phyloP scores from a whole-genome alignment of 2,329 filamentous ascomycete genomes.

The Akanthomyces uredinophilus region DNA sequence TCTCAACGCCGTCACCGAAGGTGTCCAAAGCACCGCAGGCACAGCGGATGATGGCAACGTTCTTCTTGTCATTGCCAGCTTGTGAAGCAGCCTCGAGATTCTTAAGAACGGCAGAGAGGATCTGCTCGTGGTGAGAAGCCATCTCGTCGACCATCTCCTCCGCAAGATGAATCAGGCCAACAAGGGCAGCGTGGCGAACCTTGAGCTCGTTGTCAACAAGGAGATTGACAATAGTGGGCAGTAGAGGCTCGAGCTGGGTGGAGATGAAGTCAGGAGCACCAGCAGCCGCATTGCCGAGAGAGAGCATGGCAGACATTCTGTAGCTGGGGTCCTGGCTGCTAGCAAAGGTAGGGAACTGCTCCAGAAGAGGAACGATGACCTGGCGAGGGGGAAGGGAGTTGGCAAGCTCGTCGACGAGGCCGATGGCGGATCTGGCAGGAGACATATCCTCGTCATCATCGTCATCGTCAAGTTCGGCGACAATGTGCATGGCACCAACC shows the following conservation, averaged over 20 bases:
- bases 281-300: slow-evolving; percentile 90
- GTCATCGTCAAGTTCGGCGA: slow-evolving; percentile 79
- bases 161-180: slow-evolving; percentile 82
- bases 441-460: slow-evolving; percentile 72
- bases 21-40: slow-evolving; percentile 89
- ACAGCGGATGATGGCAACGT: slow-evolving; percentile 79
- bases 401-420: slow-evolving; percentile 82
- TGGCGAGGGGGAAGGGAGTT: slow-evolving; percentile 87
- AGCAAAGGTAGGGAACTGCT: slow-evolving; percentile 79
- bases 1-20: slow-evolving; percentile 82
- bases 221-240: slow-evolving; percentile 78
- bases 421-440: slow-evolving; percentile 77
- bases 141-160: slow-evolving; percentile 93
- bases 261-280: slow-evolving; percentile 96
- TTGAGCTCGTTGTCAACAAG: slow-evolving; percentile 78
- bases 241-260: slow-evolving; percentile 79
- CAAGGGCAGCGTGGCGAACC: slow-evolving; percentile 81
- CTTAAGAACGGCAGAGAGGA: slow-evolving; percentile 80
- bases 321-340: slow-evolving; percentile 68
- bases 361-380: slow-evolving; percentile 86
- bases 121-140: slow-evolving; percentile 73
- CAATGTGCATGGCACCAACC: slow-evolving; percentile 79
- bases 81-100: slow-evolving; percentile 80
- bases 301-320: slow-evolving; percentile 84
- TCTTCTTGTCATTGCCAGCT: slow-evolving; percentile 65